Evolutionary conservation across 176 grass and related monocot species (phyloP).

Genomic region (Guadua angustifolia): DNA sequence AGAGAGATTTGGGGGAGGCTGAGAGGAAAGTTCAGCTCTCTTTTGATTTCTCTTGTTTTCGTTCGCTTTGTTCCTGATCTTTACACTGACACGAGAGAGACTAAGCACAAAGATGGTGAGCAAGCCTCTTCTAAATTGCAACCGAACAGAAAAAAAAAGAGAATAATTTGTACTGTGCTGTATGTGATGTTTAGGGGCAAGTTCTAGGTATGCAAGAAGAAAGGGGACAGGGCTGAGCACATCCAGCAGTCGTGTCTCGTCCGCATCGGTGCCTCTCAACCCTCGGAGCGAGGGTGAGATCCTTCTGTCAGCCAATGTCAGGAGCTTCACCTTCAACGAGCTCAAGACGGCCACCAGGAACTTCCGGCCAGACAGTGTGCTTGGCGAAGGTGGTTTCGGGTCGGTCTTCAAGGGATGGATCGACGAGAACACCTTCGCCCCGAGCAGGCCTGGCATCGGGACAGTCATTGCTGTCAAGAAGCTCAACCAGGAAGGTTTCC

Average conservation of each 20-base stretch:
- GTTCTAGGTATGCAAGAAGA: constrained; percentile 27
- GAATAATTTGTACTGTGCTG: too few relatives aligned
- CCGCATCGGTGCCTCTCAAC: constrained; percentile 44
- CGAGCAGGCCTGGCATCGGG: constrained; percentile 68
- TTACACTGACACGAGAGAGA: not conserved
- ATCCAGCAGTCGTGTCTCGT: constrained; percentile 66
- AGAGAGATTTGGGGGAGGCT: too few relatives aligned
- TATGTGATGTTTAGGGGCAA: constrained; percentile 4
- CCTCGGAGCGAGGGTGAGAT: constrained; percentile 76
- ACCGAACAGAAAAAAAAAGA: not conserved
- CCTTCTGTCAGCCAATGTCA: constrained; percentile 60
- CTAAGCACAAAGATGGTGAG: not conserved
- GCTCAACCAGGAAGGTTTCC: constrained; percentile 82
- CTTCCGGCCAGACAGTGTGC: constrained; percentile 77
- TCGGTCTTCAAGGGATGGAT: constrained; percentile 91
- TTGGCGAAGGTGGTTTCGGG: constrained; percentile 87
- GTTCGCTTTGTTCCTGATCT: not conserved
- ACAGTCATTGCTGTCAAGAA: constrained; percentile 91
- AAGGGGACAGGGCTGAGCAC: constrained; percentile 38
- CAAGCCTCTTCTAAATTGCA: not conserved
- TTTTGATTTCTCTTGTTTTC: not conserved
- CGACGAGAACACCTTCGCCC: constrained; percentile 62
- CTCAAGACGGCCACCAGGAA: constrained; percentile 63
- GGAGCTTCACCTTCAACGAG: constrained; percentile 75
- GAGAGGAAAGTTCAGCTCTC: not conserved